Percentiles rank a stretch among this genome's conserved stretches.
These are phyloP conservation scores for Trichoderma koningii DNA, from an alignment of 2,329 filamentous ascomycete genomes.

Conservation along the genomic window DNA sequence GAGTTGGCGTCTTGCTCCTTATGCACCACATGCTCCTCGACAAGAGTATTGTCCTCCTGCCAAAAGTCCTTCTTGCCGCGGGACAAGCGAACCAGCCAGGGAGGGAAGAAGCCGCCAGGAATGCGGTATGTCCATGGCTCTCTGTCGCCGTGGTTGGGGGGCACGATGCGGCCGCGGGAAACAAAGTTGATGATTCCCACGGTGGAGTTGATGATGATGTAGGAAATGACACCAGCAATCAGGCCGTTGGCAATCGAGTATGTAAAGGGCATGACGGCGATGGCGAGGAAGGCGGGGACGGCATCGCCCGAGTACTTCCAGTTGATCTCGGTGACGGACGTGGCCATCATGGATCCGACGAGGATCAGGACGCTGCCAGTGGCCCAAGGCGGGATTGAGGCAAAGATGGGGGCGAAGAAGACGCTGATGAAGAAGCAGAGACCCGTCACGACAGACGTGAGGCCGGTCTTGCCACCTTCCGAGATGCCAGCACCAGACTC, in stretches of 20 bases:
- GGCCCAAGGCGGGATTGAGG: constrained; percentile 85
- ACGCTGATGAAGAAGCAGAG: constrained; percentile 84
- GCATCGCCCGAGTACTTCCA: constrained; percentile 85
- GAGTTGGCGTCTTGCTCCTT: constrained; percentile 30
- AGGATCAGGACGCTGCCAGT: constrained; percentile 86
- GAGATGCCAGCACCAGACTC: constrained; percentile 90
- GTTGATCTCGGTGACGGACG: constrained; percentile 79
- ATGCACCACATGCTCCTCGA: constrained; percentile 17
- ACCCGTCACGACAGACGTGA: constrained; percentile 79
- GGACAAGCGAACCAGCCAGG: constrained; percentile 66
- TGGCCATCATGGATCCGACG: constrained; percentile 85
- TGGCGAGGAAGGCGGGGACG: constrained; percentile 80
- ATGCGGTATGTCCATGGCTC: constrained; percentile 80
- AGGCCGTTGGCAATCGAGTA: constrained; percentile 87
- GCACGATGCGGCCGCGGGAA: constrained; percentile 70
- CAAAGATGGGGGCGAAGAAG: constrained; percentile 89
- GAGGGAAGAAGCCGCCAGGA: constrained; percentile 72
- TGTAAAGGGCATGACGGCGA: constrained; percentile 85
- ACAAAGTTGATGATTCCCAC: constrained; percentile 69
- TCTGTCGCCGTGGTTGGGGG: constrained; percentile 73
- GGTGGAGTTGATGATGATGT: constrained; percentile 71
- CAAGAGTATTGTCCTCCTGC: constrained; percentile 44
- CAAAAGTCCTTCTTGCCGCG: constrained; percentile 76
- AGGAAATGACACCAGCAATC: constrained; percentile 76
- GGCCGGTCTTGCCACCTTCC: constrained; percentile 80